These are phyloP conservation scores for Dothideomycetidae sp. DNA, from an alignment of 2,329 filamentous ascomycete species.

Conservation along the genomic window DNA sequence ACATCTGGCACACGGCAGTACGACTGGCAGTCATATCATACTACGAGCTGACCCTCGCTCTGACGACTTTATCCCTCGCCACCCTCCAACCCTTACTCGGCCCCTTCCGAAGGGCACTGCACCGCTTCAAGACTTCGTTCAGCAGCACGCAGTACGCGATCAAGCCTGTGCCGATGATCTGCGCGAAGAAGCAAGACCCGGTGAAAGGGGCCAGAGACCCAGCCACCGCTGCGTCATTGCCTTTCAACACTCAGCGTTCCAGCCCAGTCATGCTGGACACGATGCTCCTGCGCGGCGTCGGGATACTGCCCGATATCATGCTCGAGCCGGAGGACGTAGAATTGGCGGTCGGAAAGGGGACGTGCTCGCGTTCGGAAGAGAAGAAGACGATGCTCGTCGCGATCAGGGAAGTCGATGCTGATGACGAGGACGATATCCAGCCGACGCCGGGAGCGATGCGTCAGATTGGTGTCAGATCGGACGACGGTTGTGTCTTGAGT, in stretches of 20 bases:
- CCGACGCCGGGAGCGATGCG: background rate
- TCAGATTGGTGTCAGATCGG: no score
- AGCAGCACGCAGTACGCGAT: background rate
- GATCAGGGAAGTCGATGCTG: no score
- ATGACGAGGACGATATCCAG: background rate
- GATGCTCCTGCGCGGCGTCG: constrained; percentile 1
- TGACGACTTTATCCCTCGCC: constrained; percentile 2
- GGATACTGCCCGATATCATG: constrained; percentile 1
- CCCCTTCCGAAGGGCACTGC: constrained; percentile 1
- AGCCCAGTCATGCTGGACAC: no score
- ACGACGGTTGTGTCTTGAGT: no score
- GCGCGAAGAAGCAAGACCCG: background rate
- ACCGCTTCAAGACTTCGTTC: background rate
- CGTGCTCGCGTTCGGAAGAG: no score
- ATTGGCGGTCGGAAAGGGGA: no score
- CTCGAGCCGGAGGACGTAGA: no score
- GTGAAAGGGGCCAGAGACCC: constrained; percentile 1
- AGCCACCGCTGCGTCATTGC: no score
- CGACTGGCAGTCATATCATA: background rate
- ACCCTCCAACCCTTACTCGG: constrained; percentile 3
- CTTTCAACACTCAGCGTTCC: no score
- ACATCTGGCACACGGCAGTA: constrained; percentile 2
- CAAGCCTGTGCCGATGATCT: background rate
- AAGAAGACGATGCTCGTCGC: no score
- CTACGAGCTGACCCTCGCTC: background rate